Percentiles rank a stretch among this genome's conserved stretches.
Conservation (phyloP, 768 basidiomycete species). For the Tulasnella sp. region DNA sequence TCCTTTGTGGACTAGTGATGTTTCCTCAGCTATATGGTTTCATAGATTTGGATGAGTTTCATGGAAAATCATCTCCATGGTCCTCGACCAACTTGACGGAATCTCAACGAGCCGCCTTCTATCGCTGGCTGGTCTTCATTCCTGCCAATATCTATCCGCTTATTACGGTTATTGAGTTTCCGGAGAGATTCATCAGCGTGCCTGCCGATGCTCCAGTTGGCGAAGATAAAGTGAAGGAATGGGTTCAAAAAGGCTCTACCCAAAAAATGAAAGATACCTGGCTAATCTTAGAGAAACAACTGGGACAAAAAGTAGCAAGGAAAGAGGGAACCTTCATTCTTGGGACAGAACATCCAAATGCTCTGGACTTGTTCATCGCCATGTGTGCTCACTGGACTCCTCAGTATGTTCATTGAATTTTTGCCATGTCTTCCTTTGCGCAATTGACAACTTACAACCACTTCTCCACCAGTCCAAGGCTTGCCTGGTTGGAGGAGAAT, state of each 20-base stretch:
- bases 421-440: background rate
- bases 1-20: background rate
- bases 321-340: slow-evolving; percentile 7
- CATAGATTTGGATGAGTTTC: slow-evolving; percentile 5
- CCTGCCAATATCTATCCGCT: slow-evolving; percentile 12
- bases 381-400: slow-evolving; percentile 9
- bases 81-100: background rate
- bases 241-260: background rate
- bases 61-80: slow-evolving; percentile 1
- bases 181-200: slow-evolving; percentile 4
- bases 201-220: slow-evolving; percentile 1
- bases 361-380: slow-evolving; percentile 9
- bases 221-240: background rate
- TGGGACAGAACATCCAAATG: slow-evolving; percentile 10
- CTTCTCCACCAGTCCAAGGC: background rate
- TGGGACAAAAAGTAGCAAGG: background rate
- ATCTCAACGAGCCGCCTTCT: slow-evolving; percentile 4
- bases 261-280: slow-evolving; percentile 5
- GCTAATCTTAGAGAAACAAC: slow-evolving; percentile 1
- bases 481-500: slow-evolving; percentile 10
- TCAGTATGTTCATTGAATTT: background rate
- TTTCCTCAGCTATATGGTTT: background rate
- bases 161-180: slow-evolving; percentile 13
- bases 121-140: slow-evolving; percentile 9
- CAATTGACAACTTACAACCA: background rate